Evolutionary conservation across 2,329 filamentous ascomycete species (phyloP).

Genomic region (Aspergillus texensis): DNA sequence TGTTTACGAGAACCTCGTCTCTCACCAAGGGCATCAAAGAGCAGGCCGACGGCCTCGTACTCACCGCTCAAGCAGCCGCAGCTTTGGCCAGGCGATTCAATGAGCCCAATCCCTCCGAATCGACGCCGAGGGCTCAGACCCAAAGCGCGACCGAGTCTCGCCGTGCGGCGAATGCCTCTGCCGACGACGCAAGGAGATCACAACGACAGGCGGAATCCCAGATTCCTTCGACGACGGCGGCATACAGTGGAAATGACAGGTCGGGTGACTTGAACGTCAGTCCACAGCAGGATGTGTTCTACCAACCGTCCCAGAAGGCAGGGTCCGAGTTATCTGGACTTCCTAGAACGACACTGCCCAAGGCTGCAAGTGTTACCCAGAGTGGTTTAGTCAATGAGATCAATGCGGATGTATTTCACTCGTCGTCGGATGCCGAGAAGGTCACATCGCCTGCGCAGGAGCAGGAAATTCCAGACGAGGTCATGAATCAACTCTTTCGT

Average conservation of each 20-base stretch:
- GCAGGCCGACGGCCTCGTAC: constrained; percentile 63
- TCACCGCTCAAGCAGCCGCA: constrained; percentile 63
- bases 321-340: constrained; percentile 55
- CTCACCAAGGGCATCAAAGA: constrained; percentile 64
- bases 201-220: constrained; percentile 55
- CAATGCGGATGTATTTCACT: constrained; percentile 60
- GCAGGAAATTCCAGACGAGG: constrained; percentile 57
- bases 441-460: constrained; percentile 28
- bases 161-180: constrained; percentile 33
- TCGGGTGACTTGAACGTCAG: constrained; percentile 44
- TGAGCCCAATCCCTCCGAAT: constrained; percentile 40
- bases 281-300: constrained; percentile 62
- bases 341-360: constrained; percentile 59
- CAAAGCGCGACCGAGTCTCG: constrained; percentile 14
- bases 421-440: constrained; percentile 28
- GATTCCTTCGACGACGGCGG: constrained; percentile 55
- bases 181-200: constrained; percentile 48
- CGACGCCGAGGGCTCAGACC: constrained; percentile 24
- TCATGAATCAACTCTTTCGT: constrained; percentile 65
- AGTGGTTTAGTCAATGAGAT: constrained; percentile 47
- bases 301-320: constrained; percentile 51
- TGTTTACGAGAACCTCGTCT: constrained; percentile 66
- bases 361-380: constrained; percentile 51
- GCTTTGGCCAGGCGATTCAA: constrained; percentile 61
- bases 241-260: constrained; percentile 38